Conservation (phyloP, 202 grass and related monocot species). For the Schoenoplectus tabernaemontani region DNA sequence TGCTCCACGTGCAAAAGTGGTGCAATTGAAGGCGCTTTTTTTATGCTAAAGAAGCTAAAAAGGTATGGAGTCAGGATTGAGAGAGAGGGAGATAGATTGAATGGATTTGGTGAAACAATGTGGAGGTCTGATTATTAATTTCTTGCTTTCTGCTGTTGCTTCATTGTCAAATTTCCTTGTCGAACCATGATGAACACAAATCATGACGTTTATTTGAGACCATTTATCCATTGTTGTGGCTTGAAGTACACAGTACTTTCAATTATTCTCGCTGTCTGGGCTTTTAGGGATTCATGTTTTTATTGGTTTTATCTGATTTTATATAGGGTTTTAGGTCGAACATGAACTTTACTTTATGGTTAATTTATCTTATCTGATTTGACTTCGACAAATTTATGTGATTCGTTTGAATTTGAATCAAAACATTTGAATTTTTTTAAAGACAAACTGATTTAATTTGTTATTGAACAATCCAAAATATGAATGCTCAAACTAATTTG, state of each 20-base stretch:
- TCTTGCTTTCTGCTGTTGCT: conserved; percentile 19
- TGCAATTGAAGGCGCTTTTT: neutral
- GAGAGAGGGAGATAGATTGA: neutral
- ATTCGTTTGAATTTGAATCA: too few species aligned
- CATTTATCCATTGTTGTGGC: neutral
- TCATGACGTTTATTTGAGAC: neutral
- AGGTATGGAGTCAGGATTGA: neutral
- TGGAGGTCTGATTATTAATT: neutral
- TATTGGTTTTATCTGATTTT: neutral
- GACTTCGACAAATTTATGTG: too few species aligned
- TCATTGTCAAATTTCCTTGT: conserved; percentile 1
- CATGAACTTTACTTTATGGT: neutral
- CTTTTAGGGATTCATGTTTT: neutral
- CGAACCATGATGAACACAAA: conserved; percentile 7
- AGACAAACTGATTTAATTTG: too few species aligned
- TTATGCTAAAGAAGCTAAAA: neutral
- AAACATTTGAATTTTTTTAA: too few species aligned
- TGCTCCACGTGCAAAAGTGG: conserved; percentile 26
- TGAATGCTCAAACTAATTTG: too few species aligned
- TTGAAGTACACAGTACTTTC: neutral
- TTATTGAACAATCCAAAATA: too few species aligned
- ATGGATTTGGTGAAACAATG: conserved; percentile 10
- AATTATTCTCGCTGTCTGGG: neutral
- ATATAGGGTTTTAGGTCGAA: neutral
- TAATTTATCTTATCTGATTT: too few species aligned